Evolutionary conservation across 495 filamentous ascomycete species (phyloP), one percentile per base, ranked within the genome.

Genomic region (Cetradonia linearis): DNA sequence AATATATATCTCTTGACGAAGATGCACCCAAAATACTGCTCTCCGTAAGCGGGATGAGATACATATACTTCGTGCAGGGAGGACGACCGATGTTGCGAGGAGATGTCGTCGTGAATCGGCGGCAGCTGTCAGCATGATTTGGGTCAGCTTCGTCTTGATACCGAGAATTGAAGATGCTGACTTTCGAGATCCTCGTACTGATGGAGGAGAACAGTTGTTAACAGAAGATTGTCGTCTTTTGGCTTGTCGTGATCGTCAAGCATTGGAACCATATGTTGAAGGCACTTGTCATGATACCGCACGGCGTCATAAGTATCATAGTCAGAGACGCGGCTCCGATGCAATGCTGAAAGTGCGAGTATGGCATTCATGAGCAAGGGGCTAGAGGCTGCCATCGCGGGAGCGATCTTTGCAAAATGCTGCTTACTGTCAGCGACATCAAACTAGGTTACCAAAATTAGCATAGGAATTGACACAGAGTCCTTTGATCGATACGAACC

Each of bases 11-110:
- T 62, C 55, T 58, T 63, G 61, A 10, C 61, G 42, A 5, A 63
- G 55, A 20, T 63, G 61, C 7, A 56, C 30, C 61, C 61, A 63
- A 28, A 59, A 63, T 7, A 63, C 61, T 52, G 61, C 61, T 16
- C 55, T 50, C 3, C 55, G 44, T n/a, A 63, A 55, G 18, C 20
- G 46, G 7, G 61, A 53, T 23, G 55, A 58, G 25, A 36, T 31
- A 7, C 27, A 30, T 33, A 28, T 27, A 20, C 40, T 27, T 25
- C 20, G 47, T 36, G 47, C 27, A 34, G 61, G 61, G 4, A 59
- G 56, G 33, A 63, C 60, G 23, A 46, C 38, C 18, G 61, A 58
- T 36, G 61, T 63, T 13, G 52, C 61, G 31, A 53, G 47, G 0
- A 63, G 38, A 37, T 63, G 56, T 14, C 53, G 42, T 37, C 30